Base-by-base conservation (phyloP, 441 rosid species). In the Pelargonium citronellum region DNA sequence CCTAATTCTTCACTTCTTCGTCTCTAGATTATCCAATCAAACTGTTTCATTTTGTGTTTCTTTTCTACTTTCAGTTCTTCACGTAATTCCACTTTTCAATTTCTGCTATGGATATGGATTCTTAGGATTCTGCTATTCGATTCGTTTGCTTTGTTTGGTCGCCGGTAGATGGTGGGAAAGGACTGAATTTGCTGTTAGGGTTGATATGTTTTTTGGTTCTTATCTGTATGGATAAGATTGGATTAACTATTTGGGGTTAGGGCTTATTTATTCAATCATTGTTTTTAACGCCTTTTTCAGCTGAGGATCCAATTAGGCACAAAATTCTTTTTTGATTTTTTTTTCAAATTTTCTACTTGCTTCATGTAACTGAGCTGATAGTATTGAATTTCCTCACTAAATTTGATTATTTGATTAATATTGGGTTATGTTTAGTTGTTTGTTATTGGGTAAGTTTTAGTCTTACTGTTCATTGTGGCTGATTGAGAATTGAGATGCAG, bases 51-150 rank as follows among this genome's bases (percentile, higher is more conserved):
- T 11, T 53, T 3, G 1, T 15, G 66, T 17, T 66, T 55, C 22
- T 13, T 69, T 8, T 55, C 19, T 60, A 27, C 10, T 58, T 49
- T 24, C 24, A 15, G 37, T 15, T 34, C 53, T 37, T 57, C 43
- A 53, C 0, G 10, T 19, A 7, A 62, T 64, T 17, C 16, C 67
- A 66, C 62, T 46, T 13, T 27, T 62, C 8, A 1, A 27, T 73
- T 8, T 57, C 60, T 9, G 68, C 57, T 34, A 12, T 64, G 55
- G 19, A 13, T 44, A 57, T 72, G 17, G 41, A 16, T 60, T 69
- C 7, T 22, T 71, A 9, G 19, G 51, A 17, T 20, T 24, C 39
- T 17, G 5, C 47, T 20, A 20, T 67, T 57, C 60, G 68, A 47
- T 61, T 69, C 0, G 16, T 51, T 63, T 57, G 34, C 66, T 49